phyloP scores from a whole-genome alignment of 306 rosid species.

The Urtica urens region DNA sequence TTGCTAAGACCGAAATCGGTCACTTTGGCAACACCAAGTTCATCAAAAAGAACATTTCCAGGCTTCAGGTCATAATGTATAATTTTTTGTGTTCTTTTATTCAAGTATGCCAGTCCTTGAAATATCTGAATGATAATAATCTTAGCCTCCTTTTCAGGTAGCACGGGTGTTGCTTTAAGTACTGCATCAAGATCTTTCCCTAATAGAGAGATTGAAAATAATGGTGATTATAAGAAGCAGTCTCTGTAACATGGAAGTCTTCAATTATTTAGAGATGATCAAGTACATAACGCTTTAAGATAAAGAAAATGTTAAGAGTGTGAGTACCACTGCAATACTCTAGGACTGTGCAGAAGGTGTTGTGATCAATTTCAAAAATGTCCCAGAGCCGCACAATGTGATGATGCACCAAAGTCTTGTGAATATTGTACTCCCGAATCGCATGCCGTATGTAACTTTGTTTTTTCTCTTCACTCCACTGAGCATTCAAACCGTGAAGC shows the following conservation, averaged over 20 bases:
- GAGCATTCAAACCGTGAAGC: constrained; percentile 97
- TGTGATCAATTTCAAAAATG: constrained; percentile 94
- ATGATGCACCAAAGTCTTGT: constrained; percentile 88
- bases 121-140: constrained; percentile 85
- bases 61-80: constrained; percentile 98
- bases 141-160: constrained; percentile 93
- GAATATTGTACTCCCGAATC: constrained; percentile 92
- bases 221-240: constrained; percentile 4
- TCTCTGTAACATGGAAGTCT: not conserved
- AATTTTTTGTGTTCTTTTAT: constrained; percentile 82
- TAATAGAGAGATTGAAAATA: constrained; percentile 10
- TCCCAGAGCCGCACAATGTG: constrained; percentile 99
- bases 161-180: constrained; percentile 79
- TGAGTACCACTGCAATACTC: constrained; percentile 87
- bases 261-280: not conserved
- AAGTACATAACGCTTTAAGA: constrained; percentile 9
- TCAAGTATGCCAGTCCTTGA: constrained; percentile 87
- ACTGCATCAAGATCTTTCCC: constrained; percentile 99
- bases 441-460: constrained; percentile 98
- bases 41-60: constrained; percentile 93
- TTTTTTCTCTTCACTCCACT: constrained; percentile 99
- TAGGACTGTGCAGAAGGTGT: constrained; percentile 90
- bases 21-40: constrained; percentile 91
- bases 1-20: constrained; percentile 99
- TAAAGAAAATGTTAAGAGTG: constrained; percentile 9